Evolutionary conservation across 192 early-diverging fungal species (phyloP).

Genomic region (Bifiguratus adelaidae): DNA sequence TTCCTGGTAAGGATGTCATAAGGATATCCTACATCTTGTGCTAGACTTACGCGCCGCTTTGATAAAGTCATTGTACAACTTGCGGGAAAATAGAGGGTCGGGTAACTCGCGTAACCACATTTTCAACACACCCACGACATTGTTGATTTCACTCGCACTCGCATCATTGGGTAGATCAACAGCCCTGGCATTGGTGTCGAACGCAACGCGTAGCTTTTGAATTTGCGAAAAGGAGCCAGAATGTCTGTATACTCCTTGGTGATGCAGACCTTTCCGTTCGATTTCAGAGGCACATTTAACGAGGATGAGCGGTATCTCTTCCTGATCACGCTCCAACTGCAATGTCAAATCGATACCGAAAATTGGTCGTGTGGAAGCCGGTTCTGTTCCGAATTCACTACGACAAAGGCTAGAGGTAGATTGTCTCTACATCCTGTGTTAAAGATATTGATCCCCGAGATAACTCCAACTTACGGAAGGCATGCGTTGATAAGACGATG

Average conservation of each 20-base stretch:
- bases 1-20: too few species aligned
- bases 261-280: conserved; percentile 62
- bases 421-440: too few species aligned
- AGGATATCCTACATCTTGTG: too few species aligned
- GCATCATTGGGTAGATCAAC: conserved; percentile 54
- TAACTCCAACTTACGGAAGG: too few species aligned
- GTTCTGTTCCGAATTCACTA: too few species aligned
- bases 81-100: conserved; percentile 68
- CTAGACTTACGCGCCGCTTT: conserved; percentile 55
- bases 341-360: conserved; percentile 73
- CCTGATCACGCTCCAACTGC: conserved; percentile 59
- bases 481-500: too few species aligned
- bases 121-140: conserved; percentile 78
- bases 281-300: conserved; percentile 74
- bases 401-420: too few species aligned
- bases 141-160: conserved; percentile 67
- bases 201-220: conserved; percentile 56
- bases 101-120: conserved; percentile 91
- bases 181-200: too few species aligned
- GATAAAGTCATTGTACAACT: conserved; percentile 55
- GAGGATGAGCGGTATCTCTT: conserved; percentile 69
- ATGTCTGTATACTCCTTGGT: conserved; percentile 80
- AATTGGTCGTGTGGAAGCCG: conserved; percentile 60
- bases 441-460: too few species aligned
- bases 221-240: conserved; percentile 76